Base-by-base conservation (phyloP, 805 yeast genomes). In the Yarrowia keelungensis region DNA sequence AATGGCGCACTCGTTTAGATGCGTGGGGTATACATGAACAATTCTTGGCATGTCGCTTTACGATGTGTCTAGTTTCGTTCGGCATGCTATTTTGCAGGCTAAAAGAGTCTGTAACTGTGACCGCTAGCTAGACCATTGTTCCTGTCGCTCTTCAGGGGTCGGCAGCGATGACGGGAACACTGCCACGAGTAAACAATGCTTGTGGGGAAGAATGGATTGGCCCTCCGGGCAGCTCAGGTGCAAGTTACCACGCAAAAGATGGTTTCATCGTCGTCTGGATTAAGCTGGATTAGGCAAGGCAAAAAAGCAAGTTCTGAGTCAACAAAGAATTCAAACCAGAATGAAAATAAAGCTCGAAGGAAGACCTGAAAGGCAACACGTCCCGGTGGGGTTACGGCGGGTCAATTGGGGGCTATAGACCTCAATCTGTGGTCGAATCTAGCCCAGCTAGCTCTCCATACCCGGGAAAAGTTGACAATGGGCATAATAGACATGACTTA, bases 171-270 rank as follows among this genome's bases (percentile, higher is more conserved):
- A 16, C 46, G 45, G 46, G 32, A 22, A 19, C 61, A 54, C 61
- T 39, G 61, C 61, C 61, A 16, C 61, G 19, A 38, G 61, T 54
- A 54, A 54, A 54, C 61, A 54, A 54, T 38, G 58, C 43, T 39
- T 54, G 46, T 39, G 61, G 61, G 61, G 61, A 53, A 54, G 61
- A 54, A 54, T 54, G 61, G 61, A 54, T 54, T 54, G 39, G 15
- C 61, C 5, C 14, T 41, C 58, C 46, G 46, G 43, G 61, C 61
- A 54, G 61, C 61, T 54, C 4, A 39, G 61, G 61, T 54, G 61
- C 61, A 39, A 51, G 58, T 51, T 19, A 51, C 58, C 58, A 51
- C 19, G 58, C 58, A 36, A 51, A 36, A 36, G 58, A 51, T 51
- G 61, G 61, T 39, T 54, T 54, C 61, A 54, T 54, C 38, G n/a